These are phyloP conservation scores for Termitomyces sp. DNA, from an alignment of 768 basidiomycete species.

Conservation along the genomic window DNA sequence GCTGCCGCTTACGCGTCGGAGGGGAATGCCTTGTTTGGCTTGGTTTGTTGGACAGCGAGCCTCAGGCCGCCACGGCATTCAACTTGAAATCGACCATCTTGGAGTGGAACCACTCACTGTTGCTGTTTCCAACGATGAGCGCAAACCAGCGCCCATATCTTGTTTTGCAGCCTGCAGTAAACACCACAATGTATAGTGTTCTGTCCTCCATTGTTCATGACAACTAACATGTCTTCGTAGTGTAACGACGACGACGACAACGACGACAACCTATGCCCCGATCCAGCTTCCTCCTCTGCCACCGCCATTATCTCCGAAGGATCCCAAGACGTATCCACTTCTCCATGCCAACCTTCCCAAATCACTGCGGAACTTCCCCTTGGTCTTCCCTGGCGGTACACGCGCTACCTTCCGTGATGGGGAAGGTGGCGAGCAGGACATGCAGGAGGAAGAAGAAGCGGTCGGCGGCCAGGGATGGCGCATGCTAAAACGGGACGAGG, in stretches of 20 bases:
- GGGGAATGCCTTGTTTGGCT: constrained; percentile 6
- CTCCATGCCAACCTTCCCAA: constrained; percentile 69
- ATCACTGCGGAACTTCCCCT: constrained; percentile 67
- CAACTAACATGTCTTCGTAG: constrained; percentile 29
- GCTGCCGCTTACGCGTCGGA: background rate
- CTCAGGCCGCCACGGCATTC: background rate
- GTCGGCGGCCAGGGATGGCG: constrained; percentile 68
- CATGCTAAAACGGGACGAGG: constrained; percentile 66
- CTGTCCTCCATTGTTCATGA: background rate
- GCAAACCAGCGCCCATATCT: constrained; percentile 60
- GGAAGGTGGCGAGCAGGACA: constrained; percentile 54
- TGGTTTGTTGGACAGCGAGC: constrained; percentile 5
- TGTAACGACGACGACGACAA: constrained; percentile 88
- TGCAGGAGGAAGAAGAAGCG: constrained; percentile 66
- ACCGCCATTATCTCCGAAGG: constrained; percentile 62
- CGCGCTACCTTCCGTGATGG: constrained; percentile 77
- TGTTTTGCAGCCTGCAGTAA: constrained; percentile 74
- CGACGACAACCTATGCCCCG: constrained; percentile 87
- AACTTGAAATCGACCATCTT: constrained; percentile 1
- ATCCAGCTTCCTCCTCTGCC: constrained; percentile 75
- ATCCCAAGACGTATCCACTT: constrained; percentile 76
- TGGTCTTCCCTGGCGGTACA: constrained; percentile 76
- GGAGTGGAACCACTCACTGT: constrained; percentile 10
- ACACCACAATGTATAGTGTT: constrained; percentile 69
- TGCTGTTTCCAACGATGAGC: constrained; percentile 44